Percentiles rank a stretch among this genome's conserved stretches.
phyloP scores from a whole-genome alignment of 2,329 filamentous ascomycete genomes.

The Aspergillus calidoustus region DNA sequence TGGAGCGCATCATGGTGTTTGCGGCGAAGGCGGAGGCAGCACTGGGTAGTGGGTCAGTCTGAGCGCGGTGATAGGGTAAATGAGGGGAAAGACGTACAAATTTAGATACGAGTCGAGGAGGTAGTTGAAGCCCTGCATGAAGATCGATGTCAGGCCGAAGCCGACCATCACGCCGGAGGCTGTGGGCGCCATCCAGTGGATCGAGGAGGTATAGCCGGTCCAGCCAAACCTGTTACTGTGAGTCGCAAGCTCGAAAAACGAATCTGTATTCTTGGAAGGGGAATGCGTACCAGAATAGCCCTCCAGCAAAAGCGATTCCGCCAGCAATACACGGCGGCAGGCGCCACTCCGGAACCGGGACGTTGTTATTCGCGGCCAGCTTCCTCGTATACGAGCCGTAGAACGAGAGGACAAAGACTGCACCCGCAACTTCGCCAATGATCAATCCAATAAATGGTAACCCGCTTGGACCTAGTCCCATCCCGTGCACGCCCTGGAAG shows the following conservation, averaged over 20 bases:
- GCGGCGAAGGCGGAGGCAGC: constrained; percentile 29
- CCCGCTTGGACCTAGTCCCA: constrained; percentile 22
- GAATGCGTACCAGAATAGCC: constrained; percentile 28
- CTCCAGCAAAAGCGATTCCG: constrained; percentile 25
- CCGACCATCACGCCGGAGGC: constrained; percentile 27
- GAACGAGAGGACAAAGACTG: constrained; percentile 23
- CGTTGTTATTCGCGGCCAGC: constrained; percentile 24
- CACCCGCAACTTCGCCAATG: constrained; percentile 24
- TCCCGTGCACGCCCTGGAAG: constrained; percentile 25
- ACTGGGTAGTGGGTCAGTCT: constrained; percentile 6
- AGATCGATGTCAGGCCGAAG: constrained; percentile 31
- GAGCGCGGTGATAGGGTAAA: background rate
- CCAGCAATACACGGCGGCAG: constrained; percentile 29
- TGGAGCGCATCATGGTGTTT: constrained; percentile 31
- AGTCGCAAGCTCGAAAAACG: background rate
- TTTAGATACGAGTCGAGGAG: constrained; percentile 27
- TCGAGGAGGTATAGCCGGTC: constrained; percentile 25
- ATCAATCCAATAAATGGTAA: constrained; percentile 29
- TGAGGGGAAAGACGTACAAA: constrained; percentile 20
- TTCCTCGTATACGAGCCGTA: constrained; percentile 24
- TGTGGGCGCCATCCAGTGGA: constrained; percentile 32
- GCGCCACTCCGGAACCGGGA: constrained; percentile 31
- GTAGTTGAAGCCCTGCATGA: constrained; percentile 31
- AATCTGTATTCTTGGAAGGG: no score
- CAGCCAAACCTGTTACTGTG: constrained; percentile 28